Base-by-base conservation (phyloP, 768 basidiomycete species). In the Pleurotus platypus region DNA sequence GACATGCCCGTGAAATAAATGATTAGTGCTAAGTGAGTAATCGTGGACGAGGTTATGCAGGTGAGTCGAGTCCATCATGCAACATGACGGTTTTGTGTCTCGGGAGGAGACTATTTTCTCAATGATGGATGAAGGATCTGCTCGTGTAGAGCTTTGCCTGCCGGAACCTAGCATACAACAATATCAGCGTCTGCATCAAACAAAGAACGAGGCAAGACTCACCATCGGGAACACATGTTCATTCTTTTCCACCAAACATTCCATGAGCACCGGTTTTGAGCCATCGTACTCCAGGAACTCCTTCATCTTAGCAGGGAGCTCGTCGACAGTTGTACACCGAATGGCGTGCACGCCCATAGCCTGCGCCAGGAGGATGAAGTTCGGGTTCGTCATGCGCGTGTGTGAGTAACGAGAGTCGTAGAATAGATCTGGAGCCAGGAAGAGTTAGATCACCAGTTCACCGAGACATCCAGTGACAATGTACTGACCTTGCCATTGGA, bases 391-490 rank as follows among this genome's bases (percentile, higher is more conserved):
- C 97, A 98, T 98, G 57, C 77, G 75, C 2, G 97, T 98, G 75
- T 98, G 96, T 18, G 96, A 94, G 73, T 98, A 95, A n/a, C 97
- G 86, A 37, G 86, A 81, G 57, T 95, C 90, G 72, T 98, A 99
- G 80, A 99, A 99, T 9, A 99, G 83, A 70, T 98, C 95, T 76
- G 39, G 24, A 40, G 47, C 7, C 6, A 35, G 8, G 30, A 9
- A 35, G 11, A 9, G 30, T 35, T 9, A 35, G 30, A 35, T 26
- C 24, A 26, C 24, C 30, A 35, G 9, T 35, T 35, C 30, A 35
- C 11, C 11, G 2, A 35, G 11, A 35, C 2, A 35, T 35, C 8
- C 24, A 26, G 24, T 26, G 30, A 35, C 11, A 35, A 35, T 9
- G 30, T 35, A 67, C 79, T 49, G 58, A 93, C 92, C 92, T 81